phyloP scores from a whole-genome alignment of 2,329 filamentous ascomycete genomes.

The Ceratocystis cubensis region DNA sequence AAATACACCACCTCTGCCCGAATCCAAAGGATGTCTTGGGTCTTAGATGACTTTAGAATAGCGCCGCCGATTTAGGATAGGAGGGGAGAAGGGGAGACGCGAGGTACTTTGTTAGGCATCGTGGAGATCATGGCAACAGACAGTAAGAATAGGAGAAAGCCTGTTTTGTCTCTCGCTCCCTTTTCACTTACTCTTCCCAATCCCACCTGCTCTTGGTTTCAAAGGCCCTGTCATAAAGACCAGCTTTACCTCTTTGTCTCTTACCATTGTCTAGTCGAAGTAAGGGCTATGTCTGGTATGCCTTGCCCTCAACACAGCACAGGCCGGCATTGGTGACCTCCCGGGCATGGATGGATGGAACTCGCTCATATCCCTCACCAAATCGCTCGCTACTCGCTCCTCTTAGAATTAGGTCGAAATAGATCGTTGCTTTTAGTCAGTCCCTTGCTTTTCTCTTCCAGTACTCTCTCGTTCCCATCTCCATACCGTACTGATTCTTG shows the following conservation, averaged over 20 bases:
- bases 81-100: not conserved
- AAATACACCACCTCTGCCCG: not conserved
- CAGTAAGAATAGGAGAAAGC: not conserved
- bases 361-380: not conserved
- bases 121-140: not conserved
- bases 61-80: not conserved
- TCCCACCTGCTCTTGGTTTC: not conserved
- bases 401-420: not conserved
- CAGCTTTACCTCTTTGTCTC: not conserved
- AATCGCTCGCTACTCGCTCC: not conserved
- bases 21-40: not conserved
- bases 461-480: not conserved
- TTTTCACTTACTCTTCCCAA: not conserved
- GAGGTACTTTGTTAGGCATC: not conserved
- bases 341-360: not conserved
- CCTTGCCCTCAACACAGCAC: not conserved
- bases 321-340: not conserved
- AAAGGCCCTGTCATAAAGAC: not conserved
- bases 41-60: not conserved
- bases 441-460: not conserved
- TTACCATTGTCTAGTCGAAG: not conserved
- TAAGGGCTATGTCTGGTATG: not conserved
- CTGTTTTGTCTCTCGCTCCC: not conserved
- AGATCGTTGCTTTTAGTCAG: not conserved
- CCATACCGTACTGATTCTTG: conserved; percentile 1